Percentiles rank a stretch among this genome's conserved stretches.
These are phyloP conservation scores for Typha latifolia DNA, from an alignment of 176 grass and related monocot genomes.

Conservation along the genomic window DNA sequence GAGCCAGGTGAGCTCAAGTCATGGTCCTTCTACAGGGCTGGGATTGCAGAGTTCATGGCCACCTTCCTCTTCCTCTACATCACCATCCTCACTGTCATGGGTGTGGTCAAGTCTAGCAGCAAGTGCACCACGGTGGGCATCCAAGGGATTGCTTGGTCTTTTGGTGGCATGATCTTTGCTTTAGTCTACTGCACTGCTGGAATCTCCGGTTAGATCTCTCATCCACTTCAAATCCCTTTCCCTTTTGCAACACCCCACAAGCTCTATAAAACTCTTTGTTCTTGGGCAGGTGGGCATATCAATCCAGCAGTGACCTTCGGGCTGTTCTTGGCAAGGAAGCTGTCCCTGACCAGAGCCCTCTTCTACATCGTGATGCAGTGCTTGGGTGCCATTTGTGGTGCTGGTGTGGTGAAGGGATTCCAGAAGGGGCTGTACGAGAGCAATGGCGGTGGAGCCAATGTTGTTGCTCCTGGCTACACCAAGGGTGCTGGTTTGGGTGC, in stretches of 20 bases:
- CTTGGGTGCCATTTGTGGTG: constrained; percentile 77
- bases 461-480: constrained; percentile 56
- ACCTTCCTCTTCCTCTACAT: constrained; percentile 98
- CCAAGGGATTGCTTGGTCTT: constrained; percentile 88
- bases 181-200: constrained; percentile 94
- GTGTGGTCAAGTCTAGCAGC: constrained; percentile 42
- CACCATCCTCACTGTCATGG: constrained; percentile 86
- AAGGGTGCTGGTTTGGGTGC: constrained; percentile 69
- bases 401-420: constrained; percentile 89
- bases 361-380: constrained; percentile 95
- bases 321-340: constrained; percentile 76
- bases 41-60: constrained; percentile 86
- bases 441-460: constrained; percentile 75
- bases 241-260: background rate
- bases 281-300: constrained; percentile 73
- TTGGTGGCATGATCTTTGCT: constrained; percentile 91
- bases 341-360: constrained; percentile 67
- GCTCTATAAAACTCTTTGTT: background rate
- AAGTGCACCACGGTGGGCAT: constrained; percentile 75
- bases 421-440: constrained; percentile 57
- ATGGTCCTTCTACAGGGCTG: constrained; percentile 94
- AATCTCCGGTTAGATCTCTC: constrained; percentile 49
- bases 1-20: constrained; percentile 82
- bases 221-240: too few species aligned
- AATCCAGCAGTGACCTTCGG: constrained; percentile 91